Evolutionary conservation across 2,329 filamentous ascomycete species (phyloP).

Genomic region (Fusarium robinianum): DNA sequence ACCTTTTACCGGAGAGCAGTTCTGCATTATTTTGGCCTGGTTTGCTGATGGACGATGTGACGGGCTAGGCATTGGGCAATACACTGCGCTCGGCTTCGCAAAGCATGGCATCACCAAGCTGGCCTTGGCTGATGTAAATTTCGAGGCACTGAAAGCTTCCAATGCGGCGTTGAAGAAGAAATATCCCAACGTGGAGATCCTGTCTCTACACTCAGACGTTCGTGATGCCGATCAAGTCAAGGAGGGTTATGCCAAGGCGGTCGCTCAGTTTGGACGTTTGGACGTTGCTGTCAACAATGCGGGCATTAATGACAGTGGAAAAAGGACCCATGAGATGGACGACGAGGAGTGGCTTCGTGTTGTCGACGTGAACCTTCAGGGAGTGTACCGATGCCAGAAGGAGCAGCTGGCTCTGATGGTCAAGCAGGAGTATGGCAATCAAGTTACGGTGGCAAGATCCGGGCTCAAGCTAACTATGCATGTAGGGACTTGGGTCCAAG

Average conservation of each 20-base stretch:
- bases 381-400: slow-evolving; percentile 61
- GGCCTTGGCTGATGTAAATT: slow-evolving; percentile 52
- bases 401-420: slow-evolving; percentile 58
- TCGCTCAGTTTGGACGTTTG: slow-evolving; percentile 54
- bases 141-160: slow-evolving; percentile 38
- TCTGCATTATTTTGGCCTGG: slow-evolving; percentile 2
- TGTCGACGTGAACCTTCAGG: slow-evolving; percentile 58
- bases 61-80: slow-evolving; percentile 52
- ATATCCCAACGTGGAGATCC: slow-evolving; percentile 48
- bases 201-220: slow-evolving; percentile 52
- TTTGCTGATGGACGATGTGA: slow-evolving; percentile 2
- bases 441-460: fast-evolving
- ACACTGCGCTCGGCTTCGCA: slow-evolving; percentile 53
- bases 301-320: slow-evolving; percentile 51
- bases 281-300: slow-evolving; percentile 62
- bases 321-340: slow-evolving; percentile 50
- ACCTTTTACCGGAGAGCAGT: no score
- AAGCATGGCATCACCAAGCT: slow-evolving; percentile 52
- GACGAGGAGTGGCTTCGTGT: slow-evolving; percentile 55
- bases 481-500: slow-evolving; percentile 44
- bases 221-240: slow-evolving; percentile 48
- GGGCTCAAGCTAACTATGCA: not conserved
- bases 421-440: slow-evolving; percentile 47
- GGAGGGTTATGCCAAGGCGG: slow-evolving; percentile 47
- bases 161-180: slow-evolving; percentile 40